Evolutionary conservation across 495 filamentous ascomycete genomes (phyloP).

Genomic region (Penicillium diatomitis): DNA sequence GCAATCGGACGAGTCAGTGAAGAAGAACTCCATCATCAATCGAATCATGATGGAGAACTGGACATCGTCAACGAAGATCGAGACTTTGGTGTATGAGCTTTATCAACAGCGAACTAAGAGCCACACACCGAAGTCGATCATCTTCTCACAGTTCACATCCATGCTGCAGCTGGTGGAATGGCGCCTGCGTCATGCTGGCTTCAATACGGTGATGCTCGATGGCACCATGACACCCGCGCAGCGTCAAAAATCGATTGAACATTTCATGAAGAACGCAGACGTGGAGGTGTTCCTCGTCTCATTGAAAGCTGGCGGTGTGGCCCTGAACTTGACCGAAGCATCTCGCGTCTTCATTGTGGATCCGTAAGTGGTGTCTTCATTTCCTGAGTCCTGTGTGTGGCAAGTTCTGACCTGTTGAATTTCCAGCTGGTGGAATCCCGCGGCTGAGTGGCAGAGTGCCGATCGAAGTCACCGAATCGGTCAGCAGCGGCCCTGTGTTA

Average conservation of each 20-base stretch:
- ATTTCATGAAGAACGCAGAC: constrained; percentile 89
- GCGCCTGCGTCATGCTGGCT: constrained; percentile 87
- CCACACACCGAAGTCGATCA: constrained; percentile 80
- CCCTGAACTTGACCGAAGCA: constrained; percentile 89
- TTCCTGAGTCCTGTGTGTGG: neutral
- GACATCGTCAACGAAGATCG: constrained; percentile 96
- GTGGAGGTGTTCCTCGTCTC: constrained; percentile 94
- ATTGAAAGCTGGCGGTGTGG: constrained; percentile 91
- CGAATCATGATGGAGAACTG: constrained; percentile 95
- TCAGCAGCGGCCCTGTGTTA: constrained; percentile 85
- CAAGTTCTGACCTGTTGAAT: constrained; percentile 8
- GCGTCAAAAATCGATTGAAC: constrained; percentile 80
- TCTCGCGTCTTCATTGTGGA: constrained; percentile 92
- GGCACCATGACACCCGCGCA: constrained; percentile 92
- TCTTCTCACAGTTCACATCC: constrained; percentile 64
- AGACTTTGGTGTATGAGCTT: constrained; percentile 87
- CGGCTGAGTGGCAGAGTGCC: constrained; percentile 93
- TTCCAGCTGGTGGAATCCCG: constrained; percentile 88
- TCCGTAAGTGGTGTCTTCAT: constrained; percentile 51
- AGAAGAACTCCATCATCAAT: constrained; percentile 94
- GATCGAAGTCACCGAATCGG: constrained; percentile 97
- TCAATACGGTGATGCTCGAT: constrained; percentile 95
- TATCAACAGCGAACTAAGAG: constrained; percentile 83
- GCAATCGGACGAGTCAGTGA: constrained; percentile 71
- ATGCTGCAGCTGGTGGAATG: constrained; percentile 83